These are phyloP conservation scores for Mycothermus thermophilus DNA, from an alignment of 495 filamentous ascomycete genomes.

Conservation along the genomic window DNA sequence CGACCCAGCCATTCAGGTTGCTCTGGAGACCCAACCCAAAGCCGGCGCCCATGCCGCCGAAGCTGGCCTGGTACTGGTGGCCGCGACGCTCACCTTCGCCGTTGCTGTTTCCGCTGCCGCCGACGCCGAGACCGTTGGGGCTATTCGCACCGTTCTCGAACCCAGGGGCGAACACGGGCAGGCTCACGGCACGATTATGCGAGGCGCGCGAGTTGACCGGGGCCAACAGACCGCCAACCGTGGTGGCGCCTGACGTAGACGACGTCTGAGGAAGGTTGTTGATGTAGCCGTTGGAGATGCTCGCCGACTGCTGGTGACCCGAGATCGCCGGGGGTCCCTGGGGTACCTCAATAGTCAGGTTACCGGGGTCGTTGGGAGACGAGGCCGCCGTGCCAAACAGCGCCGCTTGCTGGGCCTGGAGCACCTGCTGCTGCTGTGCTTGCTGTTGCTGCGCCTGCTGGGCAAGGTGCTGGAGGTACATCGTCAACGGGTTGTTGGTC, in stretches of 20 bases:
- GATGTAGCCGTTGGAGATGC: constrained; percentile 45
- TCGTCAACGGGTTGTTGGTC: constrained; percentile 79
- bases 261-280: constrained; percentile 23
- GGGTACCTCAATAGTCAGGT: constrained; percentile 38
- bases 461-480: constrained; percentile 81
- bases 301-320: constrained; percentile 47
- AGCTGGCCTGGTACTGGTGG: constrained; percentile 43
- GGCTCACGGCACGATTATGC: constrained; percentile 71
- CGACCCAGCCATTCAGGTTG: constrained; percentile 40
- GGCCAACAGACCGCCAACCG: constrained; percentile 59
- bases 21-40: constrained; percentile 39
- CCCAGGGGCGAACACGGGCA: constrained; percentile 49
- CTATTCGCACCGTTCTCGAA: constrained; percentile 38
- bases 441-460: constrained; percentile 65
- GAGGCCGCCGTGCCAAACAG: constrained; percentile 45
- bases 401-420: constrained; percentile 45
- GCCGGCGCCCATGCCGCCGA: constrained; percentile 36
- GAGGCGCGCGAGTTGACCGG: constrained; percentile 53
- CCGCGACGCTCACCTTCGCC: constrained; percentile 34
- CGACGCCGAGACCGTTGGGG: constrained; percentile 30
- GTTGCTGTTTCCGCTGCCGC: constrained; percentile 19
- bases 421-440: constrained; percentile 52
- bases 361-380: constrained; percentile 32
- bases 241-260: constrained; percentile 45
- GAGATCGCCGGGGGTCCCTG: constrained; percentile 31